Base-by-base conservation (phyloP, 2,329 filamentous ascomycete genomes). In the Ceratocystis smalleyi region DNA sequence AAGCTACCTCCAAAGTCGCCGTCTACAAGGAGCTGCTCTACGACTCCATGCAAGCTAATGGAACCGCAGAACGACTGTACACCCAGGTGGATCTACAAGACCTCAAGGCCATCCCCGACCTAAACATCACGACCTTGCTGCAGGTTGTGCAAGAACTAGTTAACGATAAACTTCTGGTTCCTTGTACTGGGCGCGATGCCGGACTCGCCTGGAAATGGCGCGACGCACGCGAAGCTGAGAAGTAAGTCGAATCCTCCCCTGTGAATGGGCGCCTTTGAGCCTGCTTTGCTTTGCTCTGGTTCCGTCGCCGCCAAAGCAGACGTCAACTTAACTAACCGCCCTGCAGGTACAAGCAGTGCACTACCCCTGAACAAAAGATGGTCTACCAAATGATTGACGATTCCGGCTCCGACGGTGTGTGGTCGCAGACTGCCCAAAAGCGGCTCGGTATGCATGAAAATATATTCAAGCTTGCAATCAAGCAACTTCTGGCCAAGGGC, bases 361-460 rank as follows among this genome's bases (percentile, higher is more conserved):
- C 77, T 59, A 82, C 83, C 67, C 84, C 92, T 71, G 92, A 97
- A 69, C 82, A 86, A 75, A 83, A 84, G 71, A 81, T 96, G 71
- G 87, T 97, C 30, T 97, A 95, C 79, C 84, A 85, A 68, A 83
- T 89, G 70, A 92, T 99, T 72, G 92, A 97, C 75, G 86, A 89
- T 69, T 86, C 88, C 35, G 89, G 88, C 68, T 82, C 83, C 68
- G 87, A 90, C 70, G 94, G 92, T 67, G 89, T 96, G 71, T 99
- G 94, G 94, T 87, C 87, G 67, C 89, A 90, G 72, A 87, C 85
- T 15, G 86, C 99, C 69, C 89, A 91, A 73, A 81, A 80, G 69
- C 84, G 85, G 67, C 86, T 90, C 65, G 88, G 89, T 74, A 83
- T 96, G 73, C 89, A 95, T 76, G 89, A 92, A 71, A 86, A 86